phyloP scores from a whole-genome alignment of 2,329 filamentous ascomycete species.

The Beauveria sp. region DNA sequence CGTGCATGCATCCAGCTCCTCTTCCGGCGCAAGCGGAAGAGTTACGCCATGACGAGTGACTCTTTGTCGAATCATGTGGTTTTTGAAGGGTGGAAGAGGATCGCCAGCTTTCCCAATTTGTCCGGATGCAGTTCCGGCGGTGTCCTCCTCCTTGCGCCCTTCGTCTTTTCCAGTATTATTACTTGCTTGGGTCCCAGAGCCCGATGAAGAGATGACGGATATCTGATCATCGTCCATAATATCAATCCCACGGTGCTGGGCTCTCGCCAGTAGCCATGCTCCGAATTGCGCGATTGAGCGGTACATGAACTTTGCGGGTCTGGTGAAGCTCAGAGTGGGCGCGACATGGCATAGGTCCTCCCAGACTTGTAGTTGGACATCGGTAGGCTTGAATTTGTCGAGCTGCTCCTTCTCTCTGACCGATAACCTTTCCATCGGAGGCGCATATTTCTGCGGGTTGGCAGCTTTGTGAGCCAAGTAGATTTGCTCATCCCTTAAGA shows the following conservation, averaged over 20 bases:
- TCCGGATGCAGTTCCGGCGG: conserved; percentile 11
- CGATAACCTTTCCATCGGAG: conserved; percentile 54
- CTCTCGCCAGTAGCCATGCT: conserved; percentile 79
- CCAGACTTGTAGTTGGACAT: conserved; percentile 94
- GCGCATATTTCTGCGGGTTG: conserved; percentile 69
- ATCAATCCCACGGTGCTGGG: conserved; percentile 72
- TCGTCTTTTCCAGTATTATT: conserved; percentile 17
- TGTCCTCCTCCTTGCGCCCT: conserved; percentile 13
- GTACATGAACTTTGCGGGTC: conserved; percentile 96
- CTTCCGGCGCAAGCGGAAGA: conserved; percentile 55
- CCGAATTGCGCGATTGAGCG: conserved; percentile 87
- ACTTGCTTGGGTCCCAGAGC: conserved; percentile 24
- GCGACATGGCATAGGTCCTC: conserved; percentile 90
- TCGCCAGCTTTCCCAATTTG: conserved; percentile 82
- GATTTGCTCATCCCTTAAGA: conserved; percentile 88
- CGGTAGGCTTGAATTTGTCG: conserved; percentile 67
- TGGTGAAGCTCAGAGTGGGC: conserved; percentile 88
- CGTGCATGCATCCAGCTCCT: conserved; percentile 57
- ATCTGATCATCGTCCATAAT: conserved; percentile 72
- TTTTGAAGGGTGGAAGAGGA: conserved; percentile 67
- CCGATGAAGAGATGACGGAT: conserved; percentile 62
- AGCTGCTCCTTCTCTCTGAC: conserved; percentile 53
- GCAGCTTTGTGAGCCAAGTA: conserved; percentile 93
- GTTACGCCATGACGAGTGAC: conserved; percentile 73
- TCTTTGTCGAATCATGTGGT: conserved; percentile 87